A percentile compares a stretch with the other conserved stretches of the same genome.
Conservation (phyloP, 2,329 filamentous ascomycete genomes). For the Fusarium tjaetaba region DNA sequence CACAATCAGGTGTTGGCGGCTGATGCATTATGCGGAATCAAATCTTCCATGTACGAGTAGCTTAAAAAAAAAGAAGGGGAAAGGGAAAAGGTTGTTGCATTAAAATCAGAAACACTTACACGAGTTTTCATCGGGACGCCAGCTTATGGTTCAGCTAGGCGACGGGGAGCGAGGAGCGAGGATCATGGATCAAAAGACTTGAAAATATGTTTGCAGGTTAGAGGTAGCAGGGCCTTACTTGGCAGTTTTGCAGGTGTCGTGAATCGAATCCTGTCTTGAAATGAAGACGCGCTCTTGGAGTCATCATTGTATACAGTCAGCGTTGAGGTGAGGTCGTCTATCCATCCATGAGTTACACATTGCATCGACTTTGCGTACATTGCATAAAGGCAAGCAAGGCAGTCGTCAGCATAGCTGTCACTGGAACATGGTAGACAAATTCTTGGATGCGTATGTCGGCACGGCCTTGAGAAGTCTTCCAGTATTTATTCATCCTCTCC, state of each 20-base stretch:
- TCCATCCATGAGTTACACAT: neutral
- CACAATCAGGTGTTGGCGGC: conserved; percentile 22
- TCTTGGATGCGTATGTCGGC: neutral
- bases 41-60: conserved; percentile 22
- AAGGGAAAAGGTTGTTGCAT: neutral
- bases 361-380: neutral
- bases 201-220: conserved; percentile 3
- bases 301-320: neutral
- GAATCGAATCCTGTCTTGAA: conserved; percentile 27
- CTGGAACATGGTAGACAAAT: neutral
- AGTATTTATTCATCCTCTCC: neutral
- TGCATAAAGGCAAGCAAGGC: neutral
- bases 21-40: conserved; percentile 2
- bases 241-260: conserved; percentile 2
- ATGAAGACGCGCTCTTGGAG: neutral
- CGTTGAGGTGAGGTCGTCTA: neutral
- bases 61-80: conserved; percentile 5
- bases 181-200: neutral
- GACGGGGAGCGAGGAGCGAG: neutral
- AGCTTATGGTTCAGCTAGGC: conserved; percentile 2
- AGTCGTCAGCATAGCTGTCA: neutral
- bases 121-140: conserved; percentile 1
- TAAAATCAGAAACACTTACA: conserved; percentile 8
- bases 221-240: neutral
- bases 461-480: neutral